Percentiles rank a stretch among this genome's conserved stretches.
Evolutionary conservation across 2,329 filamentous ascomycete species (phyloP).

Genomic region (Escovopsis sp.): DNA sequence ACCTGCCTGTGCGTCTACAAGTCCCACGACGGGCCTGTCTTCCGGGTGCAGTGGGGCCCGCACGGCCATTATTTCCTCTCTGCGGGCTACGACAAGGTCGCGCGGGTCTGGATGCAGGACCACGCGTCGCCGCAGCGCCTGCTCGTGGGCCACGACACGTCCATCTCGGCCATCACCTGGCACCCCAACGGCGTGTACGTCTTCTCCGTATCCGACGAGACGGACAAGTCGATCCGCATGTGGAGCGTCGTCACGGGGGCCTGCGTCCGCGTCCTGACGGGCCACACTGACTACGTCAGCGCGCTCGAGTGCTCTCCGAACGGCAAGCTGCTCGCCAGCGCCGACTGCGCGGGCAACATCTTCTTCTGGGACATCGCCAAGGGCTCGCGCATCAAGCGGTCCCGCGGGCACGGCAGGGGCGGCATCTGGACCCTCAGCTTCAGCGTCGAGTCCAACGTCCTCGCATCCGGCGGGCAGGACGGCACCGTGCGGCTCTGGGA

Average conservation of each 20-base stretch:
- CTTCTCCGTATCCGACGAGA: constrained; percentile 78
- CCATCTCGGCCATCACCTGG: constrained; percentile 84
- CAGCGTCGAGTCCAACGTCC: constrained; percentile 79
- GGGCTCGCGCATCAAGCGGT: constrained; percentile 75
- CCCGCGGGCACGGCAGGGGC: constrained; percentile 83
- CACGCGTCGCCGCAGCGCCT: constrained; percentile 79
- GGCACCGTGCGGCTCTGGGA: constrained; percentile 93
- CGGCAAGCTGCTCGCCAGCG: constrained; percentile 81
- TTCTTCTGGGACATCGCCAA: constrained; percentile 89
- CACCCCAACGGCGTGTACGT: constrained; percentile 89
- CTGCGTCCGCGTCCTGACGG: constrained; percentile 81
- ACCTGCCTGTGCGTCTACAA: constrained; percentile 89
- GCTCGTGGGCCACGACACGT: constrained; percentile 82
- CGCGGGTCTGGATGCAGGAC: constrained; percentile 83
- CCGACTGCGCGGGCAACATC: constrained; percentile 77
- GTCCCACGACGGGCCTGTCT: constrained; percentile 78
- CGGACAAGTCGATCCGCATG: constrained; percentile 87
- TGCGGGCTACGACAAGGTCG: constrained; percentile 76
- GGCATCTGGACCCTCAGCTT: constrained; percentile 90
- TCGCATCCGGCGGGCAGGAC: constrained; percentile 83
- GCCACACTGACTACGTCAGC: constrained; percentile 77
- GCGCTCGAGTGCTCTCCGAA: constrained; percentile 73
- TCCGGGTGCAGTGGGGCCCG: constrained; percentile 78
- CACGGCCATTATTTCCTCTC: constrained; percentile 92
- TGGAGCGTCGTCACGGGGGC: constrained; percentile 84